phyloP scores from a whole-genome alignment of 331 rosid genomes.

The Quercus tomentella region DNA sequence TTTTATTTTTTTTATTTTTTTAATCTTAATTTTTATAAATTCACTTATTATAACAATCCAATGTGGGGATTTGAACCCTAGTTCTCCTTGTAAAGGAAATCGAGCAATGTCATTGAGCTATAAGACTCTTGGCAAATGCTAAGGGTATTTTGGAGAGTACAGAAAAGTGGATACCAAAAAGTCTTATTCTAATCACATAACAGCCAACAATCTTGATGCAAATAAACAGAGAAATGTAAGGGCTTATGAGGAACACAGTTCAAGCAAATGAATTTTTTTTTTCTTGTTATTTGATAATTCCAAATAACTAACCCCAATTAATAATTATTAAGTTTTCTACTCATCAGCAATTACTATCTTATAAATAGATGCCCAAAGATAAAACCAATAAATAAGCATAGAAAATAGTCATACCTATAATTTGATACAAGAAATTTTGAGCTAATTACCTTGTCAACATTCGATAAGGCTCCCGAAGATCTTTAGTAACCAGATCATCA shows the following conservation, averaged over 20 bases:
- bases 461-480: slow-evolving; percentile 98
- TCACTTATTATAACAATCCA: no score
- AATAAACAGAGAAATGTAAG: not conserved
- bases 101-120: no score
- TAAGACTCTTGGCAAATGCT: no score
- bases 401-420: not conserved
- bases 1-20: no score
- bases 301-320: not conserved
- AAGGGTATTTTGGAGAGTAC: no score
- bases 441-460: slow-evolving; percentile 81
- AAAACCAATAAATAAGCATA: not conserved
- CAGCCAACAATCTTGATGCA: not conserved
- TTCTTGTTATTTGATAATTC: not conserved
- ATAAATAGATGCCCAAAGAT: not conserved
- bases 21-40: no score
- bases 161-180: no score
- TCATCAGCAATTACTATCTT: not conserved
- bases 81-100: no score
- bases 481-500: slow-evolving; percentile 95
- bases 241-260: not conserved
- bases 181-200: no score
- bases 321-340: not conserved
- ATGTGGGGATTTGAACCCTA: no score
- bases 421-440: not conserved
- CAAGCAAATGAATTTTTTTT: not conserved